Evolutionary conservation across 2,329 filamentous ascomycete species (phyloP), one percentile per base, ranked within the genome.

Genomic region (Aspergillus neoniger): DNA sequence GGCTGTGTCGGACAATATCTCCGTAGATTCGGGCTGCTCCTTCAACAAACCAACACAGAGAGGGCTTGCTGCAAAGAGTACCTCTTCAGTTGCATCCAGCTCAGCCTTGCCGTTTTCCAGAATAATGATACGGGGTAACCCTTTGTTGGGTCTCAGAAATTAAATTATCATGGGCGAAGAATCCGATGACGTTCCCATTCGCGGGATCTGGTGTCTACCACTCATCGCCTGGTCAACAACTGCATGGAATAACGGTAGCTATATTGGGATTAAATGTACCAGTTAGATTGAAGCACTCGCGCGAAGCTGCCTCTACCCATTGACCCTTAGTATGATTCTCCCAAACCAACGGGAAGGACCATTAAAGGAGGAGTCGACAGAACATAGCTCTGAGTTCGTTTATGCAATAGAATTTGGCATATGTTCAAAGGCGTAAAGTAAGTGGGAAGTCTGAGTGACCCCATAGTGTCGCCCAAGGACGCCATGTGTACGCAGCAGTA

Each of bases 31-130:
- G 73, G 5, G 81, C 78, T 3, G 86, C 83, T 67, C 86, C 84
- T 66, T 85, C 85, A 25, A 77, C 79, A 71, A 86, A 87, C 84
- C 85, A 87, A 60, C 82, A 79, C 63, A 85, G 75, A 85, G 63
- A 85, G 75, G 84, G 62, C 72, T 76, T 0, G 81, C 78, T 5
- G 80, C 81, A 60, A 82, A 83, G 2, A 64, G 67, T 3, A 82
- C 76, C 65, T 83, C 82, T 12, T 78, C 81, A 60, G 77, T 76
- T 0, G 82, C 78, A 63, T 84, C 81, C 7, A 78, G 76, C 6
- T 82, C 63, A 0, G 84, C 81, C 73, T 87, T 87, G 19, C 84
- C 86, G 65, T 87, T 86, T 73, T 88, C 85, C 73, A 83, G 81
- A 8, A 82, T 85, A 61, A 87, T 80, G 48, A 87, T 77, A 58